Evolutionary conservation across 2,329 filamentous ascomycete genomes (phyloP).

Genomic region (Sphaerulina vaccinii): DNA sequence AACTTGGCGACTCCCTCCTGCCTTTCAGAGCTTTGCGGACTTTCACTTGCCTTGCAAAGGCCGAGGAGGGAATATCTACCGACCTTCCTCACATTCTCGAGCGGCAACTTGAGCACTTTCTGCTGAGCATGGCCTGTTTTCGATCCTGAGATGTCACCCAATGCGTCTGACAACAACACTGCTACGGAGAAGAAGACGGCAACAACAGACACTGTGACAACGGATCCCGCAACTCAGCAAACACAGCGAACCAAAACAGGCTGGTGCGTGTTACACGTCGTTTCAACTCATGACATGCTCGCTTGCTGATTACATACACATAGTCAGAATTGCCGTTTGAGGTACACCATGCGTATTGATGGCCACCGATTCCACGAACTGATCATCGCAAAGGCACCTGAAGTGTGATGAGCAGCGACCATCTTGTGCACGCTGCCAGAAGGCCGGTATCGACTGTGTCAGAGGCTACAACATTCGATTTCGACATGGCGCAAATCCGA

Average conservation of each 20-base stretch:
- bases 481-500: conserved; percentile 35
- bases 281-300: too few relatives aligned
- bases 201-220: background rate
- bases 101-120: too few relatives aligned
- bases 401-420: conserved; percentile 36
- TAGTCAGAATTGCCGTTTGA: conserved; percentile 32
- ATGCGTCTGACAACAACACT: background rate
- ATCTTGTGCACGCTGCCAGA: conserved; percentile 33
- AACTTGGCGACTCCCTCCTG: background rate
- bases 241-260: conserved; percentile 29
- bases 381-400: too few relatives aligned
- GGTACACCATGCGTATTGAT: too few relatives aligned
- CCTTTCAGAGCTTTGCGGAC: background rate
- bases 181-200: background rate
- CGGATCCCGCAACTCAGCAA: conserved; percentile 2
- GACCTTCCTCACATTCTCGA: background rate
- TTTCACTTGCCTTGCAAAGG: conserved; percentile 12
- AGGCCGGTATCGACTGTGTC: conserved; percentile 34
- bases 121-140: too few relatives aligned
- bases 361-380: too few relatives aligned
- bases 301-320: too few relatives aligned
- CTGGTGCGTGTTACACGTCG: conserved; percentile 28
- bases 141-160: conserved; percentile 2
- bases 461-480: conserved; percentile 37
- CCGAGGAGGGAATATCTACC: conserved; percentile 17